These are phyloP conservation scores for Albugo candida DNA, from an alignment of 352 stramenopile genomes.

Conservation along the genomic window DNA sequence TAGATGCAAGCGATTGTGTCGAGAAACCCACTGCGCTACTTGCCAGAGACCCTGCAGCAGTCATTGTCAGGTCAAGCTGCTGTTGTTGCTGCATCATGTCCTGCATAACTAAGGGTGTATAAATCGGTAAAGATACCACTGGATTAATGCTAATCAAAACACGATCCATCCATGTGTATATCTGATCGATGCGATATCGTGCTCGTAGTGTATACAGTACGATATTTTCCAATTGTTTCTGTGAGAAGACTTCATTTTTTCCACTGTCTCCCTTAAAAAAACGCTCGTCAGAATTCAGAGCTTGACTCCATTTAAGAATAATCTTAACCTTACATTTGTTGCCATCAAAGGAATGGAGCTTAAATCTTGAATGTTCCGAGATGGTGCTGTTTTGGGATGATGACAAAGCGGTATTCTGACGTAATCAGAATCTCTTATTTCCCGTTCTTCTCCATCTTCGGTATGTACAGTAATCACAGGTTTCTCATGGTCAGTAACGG, in stretches of 20 bases:
- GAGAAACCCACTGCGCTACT: constrained; percentile 6
- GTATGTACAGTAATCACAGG: constrained; percentile 61
- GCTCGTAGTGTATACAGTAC: constrained; percentile 51
- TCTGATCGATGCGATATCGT: constrained; percentile 58
- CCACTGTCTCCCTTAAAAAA: constrained; percentile 20
- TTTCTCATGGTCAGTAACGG: constrained; percentile 36
- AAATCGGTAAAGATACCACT: constrained; percentile 44
- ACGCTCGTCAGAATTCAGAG: too few relatives aligned
- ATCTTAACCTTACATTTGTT: constrained; percentile 20
- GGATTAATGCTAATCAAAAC: constrained; percentile 60
- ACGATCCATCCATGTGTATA: constrained; percentile 69
- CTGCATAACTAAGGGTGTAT: constrained; percentile 68
- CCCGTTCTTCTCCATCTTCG: constrained; percentile 60
- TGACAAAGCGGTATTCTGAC: constrained; percentile 33
- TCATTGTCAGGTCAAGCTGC: background rate
- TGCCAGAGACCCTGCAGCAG: too few relatives aligned
- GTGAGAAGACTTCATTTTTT: constrained; percentile 33
- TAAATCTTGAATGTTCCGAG: constrained; percentile 37
- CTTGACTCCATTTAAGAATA: background rate
- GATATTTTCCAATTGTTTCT: constrained; percentile 47
- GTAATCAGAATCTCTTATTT: constrained; percentile 32
- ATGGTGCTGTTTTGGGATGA: constrained; percentile 38
- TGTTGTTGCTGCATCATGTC: constrained; percentile 5
- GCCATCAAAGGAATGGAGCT: constrained; percentile 45
- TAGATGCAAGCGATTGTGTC: too few relatives aligned